Base-by-base conservation (phyloP, 352 stramenopile species). In the Peronosclerospora sorghi region DNA sequence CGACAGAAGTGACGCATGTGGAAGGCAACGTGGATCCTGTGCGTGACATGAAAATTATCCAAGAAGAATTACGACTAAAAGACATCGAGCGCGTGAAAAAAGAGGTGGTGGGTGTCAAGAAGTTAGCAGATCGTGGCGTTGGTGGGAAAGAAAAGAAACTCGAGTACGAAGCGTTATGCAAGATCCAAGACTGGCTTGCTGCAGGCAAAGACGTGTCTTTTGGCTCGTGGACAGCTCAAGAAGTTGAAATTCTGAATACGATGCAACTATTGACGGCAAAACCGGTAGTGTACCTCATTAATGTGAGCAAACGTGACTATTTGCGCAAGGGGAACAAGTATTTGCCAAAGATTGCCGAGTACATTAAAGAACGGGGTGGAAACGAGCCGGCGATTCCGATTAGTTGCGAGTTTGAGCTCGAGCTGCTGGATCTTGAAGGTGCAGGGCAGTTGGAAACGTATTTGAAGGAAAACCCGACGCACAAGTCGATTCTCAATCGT, bases 11-110 rank as follows among this genome's bases (percentile, higher is more conserved):
- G 43, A 97, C 96, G 19, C 97, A 99, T 78, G 96, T 99, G 7
- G 97, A 99, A 64, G 96, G 97, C 59, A 97, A 89, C 48, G 94
- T 99, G 36, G 95, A 99, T 78, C 95, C 96, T 4, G 93, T 98
- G 51, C 88, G 96, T 45, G 96, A 99, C 68, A 95, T 99, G 50
- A 73, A 98, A 66, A 99, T 98, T 52, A 99, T 99, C 65, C 88
- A 98, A 65, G 73, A 95, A 13, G 96, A 99, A 72, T 76, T 99
- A 8, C 94, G 94, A 54, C 62, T 97, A 23, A 99, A 99, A 79
- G 96, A 99, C 64, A 82, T 97, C 40, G 82, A 95, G 23, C 75
- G 68, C 34, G 74, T 96, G n/a, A 59, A 61, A 12, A 95, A 94
- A 51, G 62, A 76, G 41, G 57, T 76, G 6, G 66, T 85, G 1